Conservation (phyloP, 306 rosid species). For the Chamaecrista fasciculata region DNA sequence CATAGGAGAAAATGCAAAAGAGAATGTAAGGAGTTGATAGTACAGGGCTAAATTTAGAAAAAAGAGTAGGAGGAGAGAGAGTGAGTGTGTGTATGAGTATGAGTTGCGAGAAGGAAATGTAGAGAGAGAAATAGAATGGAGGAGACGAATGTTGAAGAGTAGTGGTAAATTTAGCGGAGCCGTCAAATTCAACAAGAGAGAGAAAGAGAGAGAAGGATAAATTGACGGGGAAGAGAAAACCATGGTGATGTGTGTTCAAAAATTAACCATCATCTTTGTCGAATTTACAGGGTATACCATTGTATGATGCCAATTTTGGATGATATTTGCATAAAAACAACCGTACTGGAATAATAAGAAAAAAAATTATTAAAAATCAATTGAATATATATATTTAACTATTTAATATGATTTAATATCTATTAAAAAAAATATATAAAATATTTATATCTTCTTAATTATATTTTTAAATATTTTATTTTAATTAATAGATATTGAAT, state of each 20-base stretch:
- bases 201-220: not conserved
- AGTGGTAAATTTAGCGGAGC: slow-evolving; percentile 15
- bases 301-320: too few relatives aligned
- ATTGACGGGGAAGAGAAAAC: slow-evolving; percentile 29
- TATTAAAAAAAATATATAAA: too few relatives aligned
- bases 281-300: slow-evolving; percentile 15
- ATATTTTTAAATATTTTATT: too few relatives aligned
- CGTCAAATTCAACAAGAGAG: slow-evolving; percentile 8
- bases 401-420: too few relatives aligned
- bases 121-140: not conserved
- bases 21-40: not conserved
- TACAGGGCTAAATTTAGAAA: not conserved
- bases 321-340: too few relatives aligned
- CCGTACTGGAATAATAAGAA: too few relatives aligned
- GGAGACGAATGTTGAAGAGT: not conserved
- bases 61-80: not conserved
- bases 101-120: slow-evolving; percentile 1
- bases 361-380: too few relatives aligned
- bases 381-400: too few relatives aligned
- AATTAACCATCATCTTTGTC: slow-evolving; percentile 25
- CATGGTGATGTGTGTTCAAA: slow-evolving; percentile 16
- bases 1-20: not conserved
- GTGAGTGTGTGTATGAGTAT: not conserved
- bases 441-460: too few relatives aligned
- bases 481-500: too few relatives aligned